Percentiles rank a stretch among this genome's conserved stretches.
Evolutionary conservation across 192 early-diverging fungal genomes (phyloP).

Genomic region (Entomortierella lignicola): DNA sequence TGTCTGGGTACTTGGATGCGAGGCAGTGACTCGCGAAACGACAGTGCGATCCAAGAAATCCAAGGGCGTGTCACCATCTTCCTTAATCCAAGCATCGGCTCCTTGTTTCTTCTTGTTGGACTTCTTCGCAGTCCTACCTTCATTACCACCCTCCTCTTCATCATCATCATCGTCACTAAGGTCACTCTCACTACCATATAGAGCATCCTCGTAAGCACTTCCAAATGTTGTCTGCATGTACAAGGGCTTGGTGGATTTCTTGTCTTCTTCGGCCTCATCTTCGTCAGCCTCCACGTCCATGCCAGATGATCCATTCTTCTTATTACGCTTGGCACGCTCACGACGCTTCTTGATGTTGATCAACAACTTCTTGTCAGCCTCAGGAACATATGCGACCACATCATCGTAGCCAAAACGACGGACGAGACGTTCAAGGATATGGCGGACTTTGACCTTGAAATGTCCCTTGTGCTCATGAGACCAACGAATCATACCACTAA

Average conservation of each 20-base stretch:
- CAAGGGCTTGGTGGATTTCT: slow-evolving; percentile 57
- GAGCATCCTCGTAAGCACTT: slow-evolving; percentile 86
- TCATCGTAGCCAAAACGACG: slow-evolving; percentile 87
- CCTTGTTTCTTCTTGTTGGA: slow-evolving; percentile 57
- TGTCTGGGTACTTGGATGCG: slow-evolving; percentile 49
- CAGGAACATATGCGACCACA: slow-evolving; percentile 83
- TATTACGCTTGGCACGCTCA: slow-evolving; percentile 82
- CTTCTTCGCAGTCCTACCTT: slow-evolving; percentile 27
- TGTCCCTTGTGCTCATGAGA: slow-evolving; percentile 88
- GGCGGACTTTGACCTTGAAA: slow-evolving; percentile 91
- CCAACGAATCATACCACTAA: slow-evolving; percentile 81
- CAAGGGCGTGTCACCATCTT: slow-evolving; percentile 74
- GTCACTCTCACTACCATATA: slow-evolving; percentile 96
- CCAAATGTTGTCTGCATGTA: slow-evolving; percentile 72
- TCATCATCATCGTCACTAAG: slow-evolving; percentile 82
- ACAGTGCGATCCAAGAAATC: slow-evolving; percentile 93
- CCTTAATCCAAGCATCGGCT: slow-evolving; percentile 70
- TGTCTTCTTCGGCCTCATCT: slow-evolving; percentile 65
- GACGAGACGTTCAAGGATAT: slow-evolving; percentile 92
- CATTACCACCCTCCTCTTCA: slow-evolving; percentile 51
- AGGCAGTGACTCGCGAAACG: slow-evolving; percentile 70
- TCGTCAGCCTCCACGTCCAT: slow-evolving; percentile 53
- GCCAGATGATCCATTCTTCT: slow-evolving; percentile 63
- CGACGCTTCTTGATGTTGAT: slow-evolving; percentile 93
- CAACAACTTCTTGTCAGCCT: slow-evolving; percentile 89